Conservation (phyloP, 106 monocot species). For the Acanthochlamys bracteata region DNA sequence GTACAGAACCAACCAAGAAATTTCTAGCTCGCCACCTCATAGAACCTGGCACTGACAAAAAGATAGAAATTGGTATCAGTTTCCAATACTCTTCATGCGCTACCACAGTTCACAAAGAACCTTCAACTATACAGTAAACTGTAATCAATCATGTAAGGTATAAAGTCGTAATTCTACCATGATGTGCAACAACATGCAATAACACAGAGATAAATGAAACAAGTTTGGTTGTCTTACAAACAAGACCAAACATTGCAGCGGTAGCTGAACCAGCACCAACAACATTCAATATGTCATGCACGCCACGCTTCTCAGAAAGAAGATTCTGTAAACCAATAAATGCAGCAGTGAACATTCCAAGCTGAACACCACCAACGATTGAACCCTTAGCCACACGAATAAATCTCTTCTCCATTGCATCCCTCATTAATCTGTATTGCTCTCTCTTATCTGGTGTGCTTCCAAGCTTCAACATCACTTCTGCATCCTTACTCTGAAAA, state of each 20-base stretch:
- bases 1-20: slow-evolving; percentile 57
- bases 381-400: slow-evolving; percentile 72
- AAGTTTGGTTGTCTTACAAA: slow-evolving; percentile 45
- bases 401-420: slow-evolving; percentile 99
- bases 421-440: slow-evolving; percentile 94
- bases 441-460: slow-evolving; percentile 92
- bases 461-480: slow-evolving; percentile 93
- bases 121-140: too few relatives aligned
- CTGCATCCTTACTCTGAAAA: slow-evolving; percentile 94
- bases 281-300: slow-evolving; percentile 89
- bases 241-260: slow-evolving; percentile 84
- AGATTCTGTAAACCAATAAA: slow-evolving; percentile 81
- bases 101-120: neutral
- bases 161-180: too few relatives aligned
- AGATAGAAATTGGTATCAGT: neutral
- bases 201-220: neutral
- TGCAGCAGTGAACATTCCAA: slow-evolving; percentile 86
- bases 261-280: slow-evolving; percentile 92
- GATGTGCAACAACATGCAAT: too few relatives aligned
- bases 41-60: slow-evolving; percentile 58
- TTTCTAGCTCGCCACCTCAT: slow-evolving; percentile 63
- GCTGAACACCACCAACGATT: slow-evolving; percentile 82
- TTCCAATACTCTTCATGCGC: neutral
- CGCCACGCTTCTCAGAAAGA: slow-evolving; percentile 66
- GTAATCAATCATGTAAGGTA: too few relatives aligned